Conservation (phyloP, 768 basidiomycete genomes). For the Coprinopsis sp. region DNA sequence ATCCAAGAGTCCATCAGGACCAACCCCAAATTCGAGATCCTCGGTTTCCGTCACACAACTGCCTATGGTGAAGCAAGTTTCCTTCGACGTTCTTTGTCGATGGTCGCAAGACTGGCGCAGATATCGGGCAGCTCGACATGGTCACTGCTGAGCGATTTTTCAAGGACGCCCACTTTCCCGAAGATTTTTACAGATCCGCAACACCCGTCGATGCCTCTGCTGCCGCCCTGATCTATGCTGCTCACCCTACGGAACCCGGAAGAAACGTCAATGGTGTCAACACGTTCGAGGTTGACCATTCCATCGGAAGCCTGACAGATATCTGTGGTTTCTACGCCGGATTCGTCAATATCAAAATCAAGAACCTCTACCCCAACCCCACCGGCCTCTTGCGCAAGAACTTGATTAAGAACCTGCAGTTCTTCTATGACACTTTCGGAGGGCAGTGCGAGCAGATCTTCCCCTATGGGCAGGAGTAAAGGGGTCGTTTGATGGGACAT, state of each 20-base stretch:
- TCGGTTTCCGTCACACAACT: no score
- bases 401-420: conserved; percentile 11
- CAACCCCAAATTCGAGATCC: no score
- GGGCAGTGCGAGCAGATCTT: conserved; percentile 11
- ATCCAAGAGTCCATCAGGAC: no score
- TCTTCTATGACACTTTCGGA: conserved; percentile 2
- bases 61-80: no score
- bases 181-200: no score
- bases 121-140: no score
- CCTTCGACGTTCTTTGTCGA: no score
- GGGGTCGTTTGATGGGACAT: no score
- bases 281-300: conserved; percentile 11
- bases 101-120: no score
- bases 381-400: conserved; percentile 11
- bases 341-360: conserved; percentile 14
- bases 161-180: no score
- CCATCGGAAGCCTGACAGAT: conserved; percentile 7
- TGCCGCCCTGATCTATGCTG: conserved; percentile 5
- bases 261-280: conserved; percentile 10
- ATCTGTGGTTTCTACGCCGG: conserved; percentile 15
- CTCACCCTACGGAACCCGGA: conserved; percentile 13
- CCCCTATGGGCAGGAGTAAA: conserved; percentile 10
- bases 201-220: conserved; percentile 12
- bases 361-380: conserved; percentile 16
- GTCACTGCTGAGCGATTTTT: no score